Evolutionary conservation across 2,329 filamentous ascomycete species (phyloP).

Genomic region (Pseudopyricularia javanii): DNA sequence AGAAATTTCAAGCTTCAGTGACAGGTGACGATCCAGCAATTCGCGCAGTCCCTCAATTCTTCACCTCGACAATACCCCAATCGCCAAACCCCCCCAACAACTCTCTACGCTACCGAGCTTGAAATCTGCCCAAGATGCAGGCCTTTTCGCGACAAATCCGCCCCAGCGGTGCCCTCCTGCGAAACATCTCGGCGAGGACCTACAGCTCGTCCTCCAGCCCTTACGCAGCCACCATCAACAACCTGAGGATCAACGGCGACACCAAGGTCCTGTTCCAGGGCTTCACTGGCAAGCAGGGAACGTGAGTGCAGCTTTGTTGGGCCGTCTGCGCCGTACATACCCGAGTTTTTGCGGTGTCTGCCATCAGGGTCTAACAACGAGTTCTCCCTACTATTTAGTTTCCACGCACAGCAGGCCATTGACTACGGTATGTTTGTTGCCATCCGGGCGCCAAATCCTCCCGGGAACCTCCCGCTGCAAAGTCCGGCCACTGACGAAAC

Average conservation of each 20-base stretch:
- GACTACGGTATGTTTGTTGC: slow-evolving; percentile 64
- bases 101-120: not conserved
- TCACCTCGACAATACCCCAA: not conserved
- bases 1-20: slow-evolving; percentile 6
- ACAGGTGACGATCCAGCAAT: not conserved
- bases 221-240: slow-evolving; percentile 64
- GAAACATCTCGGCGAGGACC: slow-evolving; percentile 51
- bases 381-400: slow-evolving; percentile 39
- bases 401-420: slow-evolving; percentile 95
- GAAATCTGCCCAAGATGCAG: slow-evolving; percentile 54
- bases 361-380: not conserved
- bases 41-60: not conserved
- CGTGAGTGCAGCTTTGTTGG: slow-evolving; percentile 44
- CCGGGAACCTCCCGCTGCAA: too few relatives aligned
- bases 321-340: not conserved
- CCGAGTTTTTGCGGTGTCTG: not conserved
- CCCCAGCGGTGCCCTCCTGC: slow-evolving; percentile 57
- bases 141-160: slow-evolving; percentile 61
- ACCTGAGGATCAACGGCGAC: slow-evolving; percentile 84
- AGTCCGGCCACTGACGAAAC: not conserved
- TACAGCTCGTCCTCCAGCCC: slow-evolving; percentile 63
- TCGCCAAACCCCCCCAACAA: not conserved
- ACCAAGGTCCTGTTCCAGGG: slow-evolving; percentile 96
- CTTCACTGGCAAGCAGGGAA: slow-evolving; percentile 95
- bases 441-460: not conserved